Percentiles rank a stretch among this genome's conserved stretches.
Evolutionary conservation across 306 rosid genomes (phyloP).

Genomic region (Cyamopsis tetragonoloba): DNA sequence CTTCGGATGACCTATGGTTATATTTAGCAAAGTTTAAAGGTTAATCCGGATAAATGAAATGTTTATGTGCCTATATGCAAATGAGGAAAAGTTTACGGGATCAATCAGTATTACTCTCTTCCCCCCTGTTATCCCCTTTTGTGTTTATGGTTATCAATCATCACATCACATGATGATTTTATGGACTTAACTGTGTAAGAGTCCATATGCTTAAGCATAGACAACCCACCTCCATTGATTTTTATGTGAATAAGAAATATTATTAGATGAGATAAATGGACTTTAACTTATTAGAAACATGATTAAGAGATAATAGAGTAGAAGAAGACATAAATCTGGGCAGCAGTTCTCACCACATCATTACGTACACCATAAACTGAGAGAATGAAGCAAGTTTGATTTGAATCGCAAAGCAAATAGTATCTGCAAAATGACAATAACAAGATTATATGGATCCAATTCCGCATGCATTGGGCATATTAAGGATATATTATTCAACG

Average conservation of each 20-base stretch:
- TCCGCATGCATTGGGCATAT: neutral
- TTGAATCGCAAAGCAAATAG: conserved; percentile 74
- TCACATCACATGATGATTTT: neutral
- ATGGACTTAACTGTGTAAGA: neutral
- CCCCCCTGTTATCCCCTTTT: neutral
- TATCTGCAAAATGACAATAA: conserved; percentile 55
- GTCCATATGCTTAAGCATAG: neutral
- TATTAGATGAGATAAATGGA: neutral
- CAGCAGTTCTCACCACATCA: conserved; percentile 61
- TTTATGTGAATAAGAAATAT: neutral
- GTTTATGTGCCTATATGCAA: too few species aligned
- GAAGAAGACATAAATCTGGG: conserved; percentile 1
- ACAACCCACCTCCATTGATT: neutral
- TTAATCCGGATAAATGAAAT: too few species aligned
- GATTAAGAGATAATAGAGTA: neutral
- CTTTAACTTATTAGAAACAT: neutral
- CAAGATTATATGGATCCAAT: conserved; percentile 11
- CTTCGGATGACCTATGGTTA: too few species aligned
- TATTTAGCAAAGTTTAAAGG: too few species aligned
- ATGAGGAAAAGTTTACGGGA: too few species aligned
- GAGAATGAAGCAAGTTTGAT: conserved; percentile 66
- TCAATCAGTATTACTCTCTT: too few species aligned
- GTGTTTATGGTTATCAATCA: conserved; percentile 4
- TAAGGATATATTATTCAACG: neutral
- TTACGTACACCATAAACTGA: conserved; percentile 67